Evolutionary conservation across 2,329 filamentous ascomycete species (phyloP).

Genomic region (Monosporascus sp.): DNA sequence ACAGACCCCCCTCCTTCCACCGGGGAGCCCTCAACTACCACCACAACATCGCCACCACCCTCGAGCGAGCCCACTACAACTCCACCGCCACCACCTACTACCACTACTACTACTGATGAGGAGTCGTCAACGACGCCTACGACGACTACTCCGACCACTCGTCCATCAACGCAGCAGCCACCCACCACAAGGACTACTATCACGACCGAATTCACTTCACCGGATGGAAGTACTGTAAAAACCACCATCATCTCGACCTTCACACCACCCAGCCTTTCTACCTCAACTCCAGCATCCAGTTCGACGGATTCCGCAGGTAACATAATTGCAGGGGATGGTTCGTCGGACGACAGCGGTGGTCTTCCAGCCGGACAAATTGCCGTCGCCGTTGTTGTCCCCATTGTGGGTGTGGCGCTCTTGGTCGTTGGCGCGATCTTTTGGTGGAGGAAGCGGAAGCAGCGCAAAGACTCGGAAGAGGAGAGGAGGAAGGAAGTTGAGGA

Average conservation of each 20-base stretch:
- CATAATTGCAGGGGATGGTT: slow-evolving; percentile 10
- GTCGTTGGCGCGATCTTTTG: slow-evolving; percentile 73
- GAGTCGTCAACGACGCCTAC: slow-evolving; percentile 1
- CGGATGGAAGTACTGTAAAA: slow-evolving; percentile 3
- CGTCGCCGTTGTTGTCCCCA: slow-evolving; percentile 88
- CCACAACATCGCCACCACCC: slow-evolving; percentile 3
- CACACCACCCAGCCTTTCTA: slow-evolving; percentile 9
- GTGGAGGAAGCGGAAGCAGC: slow-evolving; percentile 84
- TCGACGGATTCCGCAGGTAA: slow-evolving; percentile 14
- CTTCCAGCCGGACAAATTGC: slow-evolving; percentile 69
- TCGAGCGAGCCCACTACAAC: background rate
- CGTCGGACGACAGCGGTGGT: slow-evolving; percentile 40
- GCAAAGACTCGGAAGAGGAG: slow-evolving; percentile 79
- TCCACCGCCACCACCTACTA: background rate
- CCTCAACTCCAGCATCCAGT: slow-evolving; percentile 2
- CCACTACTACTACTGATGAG: background rate
- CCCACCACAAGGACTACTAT: slow-evolving; percentile 5
- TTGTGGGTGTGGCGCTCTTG: slow-evolving; percentile 78
- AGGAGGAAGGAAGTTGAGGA: slow-evolving; percentile 95
- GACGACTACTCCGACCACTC: slow-evolving; percentile 2
- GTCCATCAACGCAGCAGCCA: slow-evolving; percentile 5
- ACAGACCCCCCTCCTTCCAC: slow-evolving; percentile 7
- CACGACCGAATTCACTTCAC: slow-evolving; percentile 2
- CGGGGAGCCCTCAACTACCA: slow-evolving; percentile 5
- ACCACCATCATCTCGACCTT: slow-evolving; percentile 19